Percentiles rank a stretch among this genome's conserved stretches.
These are phyloP conservation scores for Talaromyces sp. DNA, from an alignment of 2,329 filamentous ascomycete species.

Conservation along the genomic window DNA sequence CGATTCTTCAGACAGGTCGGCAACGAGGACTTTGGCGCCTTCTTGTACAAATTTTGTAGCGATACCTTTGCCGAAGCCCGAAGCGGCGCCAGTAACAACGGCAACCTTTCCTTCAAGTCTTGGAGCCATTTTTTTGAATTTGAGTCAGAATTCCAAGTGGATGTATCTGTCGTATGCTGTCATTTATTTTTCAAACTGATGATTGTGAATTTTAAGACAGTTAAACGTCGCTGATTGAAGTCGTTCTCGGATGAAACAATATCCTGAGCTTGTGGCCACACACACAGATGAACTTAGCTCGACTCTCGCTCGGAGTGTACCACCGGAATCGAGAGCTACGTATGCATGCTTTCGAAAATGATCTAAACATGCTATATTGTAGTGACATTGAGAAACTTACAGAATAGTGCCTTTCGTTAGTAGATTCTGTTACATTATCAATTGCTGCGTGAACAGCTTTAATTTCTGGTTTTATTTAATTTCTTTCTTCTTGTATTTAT, in stretches of 20 bases:
- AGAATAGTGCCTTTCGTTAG: not conserved
- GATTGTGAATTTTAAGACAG: not conserved
- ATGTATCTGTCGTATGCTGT: not conserved
- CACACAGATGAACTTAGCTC: not conserved
- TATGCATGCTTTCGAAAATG: not conserved
- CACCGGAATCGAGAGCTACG: not conserved
- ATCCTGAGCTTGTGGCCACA: not conserved
- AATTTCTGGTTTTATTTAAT: not conserved
- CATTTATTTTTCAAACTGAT: not conserved
- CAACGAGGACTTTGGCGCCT: slow-evolving; percentile 37
- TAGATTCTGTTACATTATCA: too few species aligned
- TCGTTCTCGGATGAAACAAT: not conserved
- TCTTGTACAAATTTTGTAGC: slow-evolving; percentile 35
- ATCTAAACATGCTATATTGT: not conserved
- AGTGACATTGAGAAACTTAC: not conserved
- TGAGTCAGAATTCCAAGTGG: not conserved
- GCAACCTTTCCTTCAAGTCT: slow-evolving; percentile 41
- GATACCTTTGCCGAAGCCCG: slow-evolving; percentile 38
- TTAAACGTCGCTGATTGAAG: not conserved
- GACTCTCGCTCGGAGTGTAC: not conserved
- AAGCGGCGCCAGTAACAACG: slow-evolving; percentile 40
- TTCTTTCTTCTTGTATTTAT: not conserved
- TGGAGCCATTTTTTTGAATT: slow-evolving; percentile 19
- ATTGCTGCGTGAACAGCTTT: not conserved
- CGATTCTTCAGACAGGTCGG: slow-evolving; percentile 33